These are phyloP conservation scores for Colletotrichum simmondsii DNA, from an alignment of 2,329 filamentous ascomycete species.

Conservation along the genomic window DNA sequence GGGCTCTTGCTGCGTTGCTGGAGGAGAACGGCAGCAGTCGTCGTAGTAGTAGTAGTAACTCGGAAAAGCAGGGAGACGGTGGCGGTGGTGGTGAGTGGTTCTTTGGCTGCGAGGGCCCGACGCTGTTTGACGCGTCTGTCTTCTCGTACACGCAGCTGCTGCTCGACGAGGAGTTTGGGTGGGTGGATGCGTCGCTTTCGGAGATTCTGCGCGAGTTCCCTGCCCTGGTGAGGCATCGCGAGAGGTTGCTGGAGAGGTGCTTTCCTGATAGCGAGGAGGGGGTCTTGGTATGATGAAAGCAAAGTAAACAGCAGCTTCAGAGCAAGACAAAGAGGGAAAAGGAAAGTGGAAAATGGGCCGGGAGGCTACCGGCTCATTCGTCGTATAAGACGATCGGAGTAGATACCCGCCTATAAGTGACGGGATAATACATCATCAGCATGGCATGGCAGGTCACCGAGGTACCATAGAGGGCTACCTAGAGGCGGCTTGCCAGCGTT, in stretches of 20 bases:
- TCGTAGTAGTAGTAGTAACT: background rate
- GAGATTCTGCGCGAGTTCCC: conserved; percentile 65
- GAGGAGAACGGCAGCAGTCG: conserved; percentile 37
- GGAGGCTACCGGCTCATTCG: background rate
- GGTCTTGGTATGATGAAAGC: conserved; percentile 1
- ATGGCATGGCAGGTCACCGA: background rate
- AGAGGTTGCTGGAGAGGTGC: conserved; percentile 42
- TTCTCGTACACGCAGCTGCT: conserved; percentile 92
- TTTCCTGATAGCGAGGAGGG: conserved; percentile 17
- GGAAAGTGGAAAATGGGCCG: background rate
- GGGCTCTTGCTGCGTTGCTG: conserved; percentile 57
- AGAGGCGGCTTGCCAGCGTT: background rate
- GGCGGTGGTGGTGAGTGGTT: conserved; percentile 53
- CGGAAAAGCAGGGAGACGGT: conserved; percentile 6
- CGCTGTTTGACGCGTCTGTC: conserved; percentile 86
- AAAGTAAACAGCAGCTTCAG: background rate
- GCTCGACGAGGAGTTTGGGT: conserved; percentile 70
- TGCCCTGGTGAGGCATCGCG: conserved; percentile 66
- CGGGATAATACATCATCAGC: background rate
- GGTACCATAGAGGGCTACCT: background rate
- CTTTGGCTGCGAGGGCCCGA: conserved; percentile 64
- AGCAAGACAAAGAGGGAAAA: background rate
- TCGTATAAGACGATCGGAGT: background rate
- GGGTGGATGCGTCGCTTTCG: conserved; percentile 71
- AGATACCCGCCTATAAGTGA: background rate